phyloP scores from a whole-genome alignment of 1,139 yeast species.

The Geotrichum phurueaensis region DNA sequence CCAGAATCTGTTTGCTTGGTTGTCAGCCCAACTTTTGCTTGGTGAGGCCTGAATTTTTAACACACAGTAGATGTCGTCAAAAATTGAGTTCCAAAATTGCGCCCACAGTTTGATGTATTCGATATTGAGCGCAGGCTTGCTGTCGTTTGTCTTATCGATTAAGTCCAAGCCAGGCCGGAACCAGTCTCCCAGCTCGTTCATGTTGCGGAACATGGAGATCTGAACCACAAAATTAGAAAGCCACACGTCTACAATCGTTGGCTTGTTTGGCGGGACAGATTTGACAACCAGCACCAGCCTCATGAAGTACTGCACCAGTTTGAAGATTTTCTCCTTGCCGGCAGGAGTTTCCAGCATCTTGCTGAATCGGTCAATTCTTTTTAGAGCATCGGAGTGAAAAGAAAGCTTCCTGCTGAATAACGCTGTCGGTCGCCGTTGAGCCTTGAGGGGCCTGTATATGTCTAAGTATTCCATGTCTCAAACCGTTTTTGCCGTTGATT shows the following conservation, averaged over 20 bases:
- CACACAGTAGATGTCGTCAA: slow-evolving; percentile 31
- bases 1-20: slow-evolving; percentile 30
- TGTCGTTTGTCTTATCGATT: neutral
- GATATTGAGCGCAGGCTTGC: neutral
- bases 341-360: neutral
- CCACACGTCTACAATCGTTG: slow-evolving; percentile 18
- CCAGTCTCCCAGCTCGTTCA: slow-evolving; percentile 34
- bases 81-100: slow-evolving; percentile 30
- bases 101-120: slow-evolving; percentile 18
- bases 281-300: slow-evolving; percentile 21
- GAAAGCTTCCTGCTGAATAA: neutral
- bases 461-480: neutral
- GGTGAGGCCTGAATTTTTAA: slow-evolving; percentile 28
- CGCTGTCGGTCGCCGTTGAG: neutral
- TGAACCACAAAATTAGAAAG: slow-evolving; percentile 6
- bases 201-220: slow-evolving; percentile 31
- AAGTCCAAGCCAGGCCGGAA: slow-evolving; percentile 20
- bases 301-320: slow-evolving; percentile 30
- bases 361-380: neutral
- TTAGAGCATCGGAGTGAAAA: neutral
- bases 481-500: neutral
- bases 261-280: slow-evolving; percentile 7
- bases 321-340: slow-evolving; percentile 16
- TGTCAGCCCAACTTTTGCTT: slow-evolving; percentile 24
- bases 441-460: neutral